These are phyloP conservation scores for Leptodermis oblonga DNA, from an alignment of 257 asterid genomes.

Conservation along the genomic window DNA sequence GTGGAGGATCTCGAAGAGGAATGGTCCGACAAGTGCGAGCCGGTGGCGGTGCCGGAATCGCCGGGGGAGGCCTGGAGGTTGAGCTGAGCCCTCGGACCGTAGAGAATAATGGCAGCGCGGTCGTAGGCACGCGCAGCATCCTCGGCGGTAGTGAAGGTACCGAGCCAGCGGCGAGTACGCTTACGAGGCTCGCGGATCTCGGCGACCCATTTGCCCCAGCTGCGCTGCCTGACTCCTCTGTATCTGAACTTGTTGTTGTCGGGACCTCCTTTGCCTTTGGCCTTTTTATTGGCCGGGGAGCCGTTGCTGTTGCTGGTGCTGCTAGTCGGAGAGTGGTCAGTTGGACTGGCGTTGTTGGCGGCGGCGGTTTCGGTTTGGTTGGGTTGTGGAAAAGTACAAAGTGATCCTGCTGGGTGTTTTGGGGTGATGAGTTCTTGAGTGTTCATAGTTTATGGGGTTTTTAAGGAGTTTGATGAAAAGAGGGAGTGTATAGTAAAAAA, in stretches of 20 bases:
- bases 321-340: slow-evolving; percentile 6
- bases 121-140: slow-evolving; percentile 98
- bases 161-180: slow-evolving; percentile 80
- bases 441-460: slow-evolving; percentile 62
- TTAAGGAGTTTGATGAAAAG: slow-evolving; percentile 22
- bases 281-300: slow-evolving; percentile 34
- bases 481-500: slow-evolving; percentile 20
- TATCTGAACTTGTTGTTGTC: slow-evolving; percentile 73
- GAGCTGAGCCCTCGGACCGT: slow-evolving; percentile 75
- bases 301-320: slow-evolving; percentile 3
- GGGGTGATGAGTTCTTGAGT: neutral
- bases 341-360: slow-evolving; percentile 18
- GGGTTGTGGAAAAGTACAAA: neutral
- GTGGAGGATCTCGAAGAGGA: slow-evolving; percentile 28
- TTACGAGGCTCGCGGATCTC: slow-evolving; percentile 93
- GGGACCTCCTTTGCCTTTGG: slow-evolving; percentile 81
- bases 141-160: slow-evolving; percentile 88
- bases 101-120: slow-evolving; percentile 77
- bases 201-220: slow-evolving; percentile 99
- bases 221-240: slow-evolving; percentile 84
- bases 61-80: slow-evolving; percentile 56
- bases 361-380: slow-evolving; percentile 8
- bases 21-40: slow-evolving; percentile 28
- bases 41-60: neutral
- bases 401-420: neutral